These are phyloP conservation scores for Peribolospora kevripleyi DNA, from an alignment of 768 basidiomycete species.

Conservation along the genomic window DNA sequence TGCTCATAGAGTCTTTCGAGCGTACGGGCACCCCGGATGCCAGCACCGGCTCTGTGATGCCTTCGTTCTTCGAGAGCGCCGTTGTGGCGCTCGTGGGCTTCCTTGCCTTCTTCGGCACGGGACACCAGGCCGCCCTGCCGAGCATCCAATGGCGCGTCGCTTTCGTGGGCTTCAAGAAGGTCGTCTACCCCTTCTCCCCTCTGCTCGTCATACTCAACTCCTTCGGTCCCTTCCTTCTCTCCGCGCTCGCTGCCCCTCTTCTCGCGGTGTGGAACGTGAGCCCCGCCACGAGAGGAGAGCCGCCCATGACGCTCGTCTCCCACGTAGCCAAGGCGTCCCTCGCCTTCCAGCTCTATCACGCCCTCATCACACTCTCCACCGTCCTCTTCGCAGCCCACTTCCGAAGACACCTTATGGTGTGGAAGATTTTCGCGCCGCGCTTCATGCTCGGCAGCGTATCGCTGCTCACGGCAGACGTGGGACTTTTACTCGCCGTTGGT, in stretches of 20 bases:
- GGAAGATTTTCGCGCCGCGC: conserved; percentile 94
- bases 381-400: conserved; percentile 22
- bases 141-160: conserved; percentile 90
- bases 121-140: conserved; percentile 70
- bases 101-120: conserved; percentile 61
- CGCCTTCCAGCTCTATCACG: conserved; percentile 10
- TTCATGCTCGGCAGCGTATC: conserved; percentile 56
- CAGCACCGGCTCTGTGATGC: conserved; percentile 7
- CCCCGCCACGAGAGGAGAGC: conserved; percentile 28
- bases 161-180: conserved; percentile 45
- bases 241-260: conserved; percentile 43
- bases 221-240: conserved; percentile 43
- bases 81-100: conserved; percentile 53
- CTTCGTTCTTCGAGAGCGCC: conserved; percentile 40
- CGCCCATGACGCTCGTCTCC: conserved; percentile 16
- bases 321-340: conserved; percentile 6
- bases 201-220: conserved; percentile 53
- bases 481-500: conserved; percentile 36
- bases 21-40: conserved; percentile 16
- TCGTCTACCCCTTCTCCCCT: conserved; percentile 49
- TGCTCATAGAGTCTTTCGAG: conserved; percentile 23
- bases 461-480: conserved; percentile 46
- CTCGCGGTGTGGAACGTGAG: conserved; percentile 62
- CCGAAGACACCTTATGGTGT: conserved; percentile 26
- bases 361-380: conserved; percentile 15